Percentiles rank a stretch among this genome's conserved stretches.
These are phyloP conservation scores for Volvariella volvacea DNA, from an alignment of 1,284 basidiomycete genomes.

Conservation along the genomic window DNA sequence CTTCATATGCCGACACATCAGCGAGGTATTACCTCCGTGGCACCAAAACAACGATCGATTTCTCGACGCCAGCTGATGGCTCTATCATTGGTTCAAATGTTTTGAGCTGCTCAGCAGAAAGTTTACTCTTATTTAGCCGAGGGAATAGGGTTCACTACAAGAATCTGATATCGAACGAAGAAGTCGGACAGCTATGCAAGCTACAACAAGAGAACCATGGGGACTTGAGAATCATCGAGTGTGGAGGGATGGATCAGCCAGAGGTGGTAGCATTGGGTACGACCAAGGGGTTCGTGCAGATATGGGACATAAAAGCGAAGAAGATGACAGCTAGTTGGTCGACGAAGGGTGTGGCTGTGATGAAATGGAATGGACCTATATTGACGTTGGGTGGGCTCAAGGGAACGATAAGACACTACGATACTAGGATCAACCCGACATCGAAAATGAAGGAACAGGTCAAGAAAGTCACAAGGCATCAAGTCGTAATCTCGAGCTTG, in stretches of 20 bases:
- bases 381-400: conserved; percentile 42
- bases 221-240: conserved; percentile 34
- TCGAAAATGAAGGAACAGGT: conserved; percentile 46
- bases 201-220: conserved; percentile 35
- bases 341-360: conserved; percentile 36
- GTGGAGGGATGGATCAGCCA: conserved; percentile 29
- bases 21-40: conserved; percentile 29
- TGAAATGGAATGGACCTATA: conserved; percentile 41
- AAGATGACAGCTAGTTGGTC: conserved; percentile 37
- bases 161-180: conserved; percentile 34
- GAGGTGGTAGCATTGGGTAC: conserved; percentile 41
- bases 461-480: conserved; percentile 43
- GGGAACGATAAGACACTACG: conserved; percentile 47
- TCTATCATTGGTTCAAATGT: conserved; percentile 10
- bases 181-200: conserved; percentile 44
- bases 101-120: conserved; percentile 35
- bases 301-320: conserved; percentile 45
- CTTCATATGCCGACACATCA: conserved; percentile 25
- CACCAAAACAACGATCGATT: conserved; percentile 34
- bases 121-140: conserved; percentile 42
- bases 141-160: conserved; percentile 48
- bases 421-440: conserved; percentile 36
- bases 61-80: conserved; percentile 17
- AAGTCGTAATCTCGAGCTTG: conserved; percentile 37
- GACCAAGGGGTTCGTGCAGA: conserved; percentile 38